These are phyloP conservation scores for Bipolaris victoriae DNA, from an alignment of 2,329 filamentous ascomycete species.

Conservation along the genomic window DNA sequence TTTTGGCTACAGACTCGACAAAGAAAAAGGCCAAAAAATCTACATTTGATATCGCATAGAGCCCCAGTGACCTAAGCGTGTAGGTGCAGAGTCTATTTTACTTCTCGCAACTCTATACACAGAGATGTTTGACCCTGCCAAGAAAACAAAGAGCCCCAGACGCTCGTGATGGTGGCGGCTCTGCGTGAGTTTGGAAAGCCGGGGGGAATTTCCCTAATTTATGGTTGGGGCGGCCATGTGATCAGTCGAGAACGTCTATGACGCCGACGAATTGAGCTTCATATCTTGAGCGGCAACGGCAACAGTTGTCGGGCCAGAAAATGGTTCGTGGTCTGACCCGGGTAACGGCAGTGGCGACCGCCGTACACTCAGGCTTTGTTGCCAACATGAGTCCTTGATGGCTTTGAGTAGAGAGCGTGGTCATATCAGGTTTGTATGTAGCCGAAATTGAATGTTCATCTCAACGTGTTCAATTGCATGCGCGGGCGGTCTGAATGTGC, in stretches of 20 bases:
- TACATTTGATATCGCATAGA: no score
- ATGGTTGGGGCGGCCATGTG: conserved; percentile 16
- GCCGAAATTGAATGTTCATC: not conserved
- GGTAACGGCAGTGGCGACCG: conserved; percentile 8
- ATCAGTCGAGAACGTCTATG: conserved; percentile 33
- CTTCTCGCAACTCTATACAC: no score
- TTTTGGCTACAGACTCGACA: no score
- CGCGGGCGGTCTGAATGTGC: not conserved
- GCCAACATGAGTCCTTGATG: not conserved
- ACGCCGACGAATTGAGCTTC: conserved; percentile 28
- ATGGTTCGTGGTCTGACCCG: not conserved
- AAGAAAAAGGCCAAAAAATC: no score
- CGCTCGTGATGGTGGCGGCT: not conserved
- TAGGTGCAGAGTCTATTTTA: no score
- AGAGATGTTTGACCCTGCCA: not conserved
- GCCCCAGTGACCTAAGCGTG: no score
- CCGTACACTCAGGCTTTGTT: not conserved
- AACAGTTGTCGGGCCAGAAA: conserved; percentile 12
- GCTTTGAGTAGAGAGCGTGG: not conserved
- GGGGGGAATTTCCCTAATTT: conserved; percentile 10
- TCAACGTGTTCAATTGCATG: not conserved
- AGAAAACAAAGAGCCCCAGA: not conserved
- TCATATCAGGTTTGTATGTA: not conserved
- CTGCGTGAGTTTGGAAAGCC: not conserved
- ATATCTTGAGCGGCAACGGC: conserved; percentile 29